Evolutionary conservation across 164 flowering plant species (phyloP).

Genomic region (Kingdonia uniflora): DNA sequence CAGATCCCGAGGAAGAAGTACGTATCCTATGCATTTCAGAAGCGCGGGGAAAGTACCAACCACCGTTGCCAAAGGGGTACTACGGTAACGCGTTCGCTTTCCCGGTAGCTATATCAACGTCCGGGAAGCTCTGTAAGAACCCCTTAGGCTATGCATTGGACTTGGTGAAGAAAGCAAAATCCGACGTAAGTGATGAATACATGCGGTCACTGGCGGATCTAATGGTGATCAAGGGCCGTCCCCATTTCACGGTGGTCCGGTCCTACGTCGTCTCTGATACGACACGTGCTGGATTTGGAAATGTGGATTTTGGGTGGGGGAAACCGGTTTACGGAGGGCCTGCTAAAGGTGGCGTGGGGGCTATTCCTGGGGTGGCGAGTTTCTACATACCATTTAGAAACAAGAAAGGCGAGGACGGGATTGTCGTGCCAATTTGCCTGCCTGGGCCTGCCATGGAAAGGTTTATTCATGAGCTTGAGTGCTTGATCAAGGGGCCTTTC

Average conservation of each 20-base stretch:
- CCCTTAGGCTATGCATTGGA: constrained; percentile 20
- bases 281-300: constrained; percentile 32
- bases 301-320: constrained; percentile 66
- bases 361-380: constrained; percentile 33
- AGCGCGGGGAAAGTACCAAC: constrained; percentile 9
- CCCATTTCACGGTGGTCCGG: constrained; percentile 24
- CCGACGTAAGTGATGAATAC: constrained; percentile 20
- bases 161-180: constrained; percentile 18
- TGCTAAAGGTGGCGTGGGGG: constrained; percentile 35
- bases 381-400: constrained; percentile 27
- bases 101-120: constrained; percentile 12
- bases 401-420: constrained; percentile 35
- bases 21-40: constrained; percentile 14
- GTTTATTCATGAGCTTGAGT: constrained; percentile 28
- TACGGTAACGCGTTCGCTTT: constrained; percentile 20
- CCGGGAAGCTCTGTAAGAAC: constrained; percentile 10
- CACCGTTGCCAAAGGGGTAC: constrained; percentile 18
- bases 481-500: neutral
- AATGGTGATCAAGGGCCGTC: constrained; percentile 24
- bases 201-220: constrained; percentile 23
- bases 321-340: constrained; percentile 38
- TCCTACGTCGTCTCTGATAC: constrained; percentile 41
- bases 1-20: constrained; percentile 17
- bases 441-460: constrained; percentile 42
- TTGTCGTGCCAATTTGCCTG: constrained; percentile 40